Base-by-base conservation (phyloP, 2,329 filamentous ascomycete species). In the Aureobasidium sp. region DNA sequence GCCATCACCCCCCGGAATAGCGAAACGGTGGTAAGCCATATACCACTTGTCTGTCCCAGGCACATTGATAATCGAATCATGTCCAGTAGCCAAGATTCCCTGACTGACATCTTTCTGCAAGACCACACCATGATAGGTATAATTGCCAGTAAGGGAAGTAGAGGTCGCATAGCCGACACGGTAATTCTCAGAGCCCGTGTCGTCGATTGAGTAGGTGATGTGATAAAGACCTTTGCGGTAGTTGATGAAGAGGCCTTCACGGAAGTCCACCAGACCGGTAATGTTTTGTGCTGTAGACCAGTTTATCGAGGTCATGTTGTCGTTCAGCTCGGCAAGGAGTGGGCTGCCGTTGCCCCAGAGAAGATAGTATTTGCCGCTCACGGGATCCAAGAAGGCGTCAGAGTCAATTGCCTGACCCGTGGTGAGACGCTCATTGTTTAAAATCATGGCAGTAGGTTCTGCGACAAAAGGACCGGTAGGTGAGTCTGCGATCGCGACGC, bases 21-120 rank as follows among this genome's bases (percentile, higher is more conserved):
- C 70, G 62, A 81, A 81, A 1, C 79, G 74, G 64, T 81, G 79
- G 53, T 81, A 81, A 0, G 73, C 78, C 36, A 81, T 80, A 62
- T 78, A 79, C 79, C 79, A 81, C 27, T 79, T 72, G 64, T 81
- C 78, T 0, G 77, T 79, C 0, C 74, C 75, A 0, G 78, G 78
- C 1, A 81, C 73, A 44, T 79, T 78, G 20, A 80, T 65, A 3
- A 80, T 73, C 0, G 77, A 79, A 66, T 76, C 74, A 63, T 79
- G 77, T 0, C 78, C 79, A 0, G 78, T 79, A 0, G 70, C 78
- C 6, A 80, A 67, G n/a, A 81, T 79, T 0, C 76, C 77, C 57
- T 74, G 68, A 0, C 70, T 68, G 0, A 65, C 61, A 44, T 79
- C 72, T 69, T 80, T 79, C 60, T 77, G 65, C 31, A 81, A 63